Evolutionary conservation across 2,329 filamentous ascomycete species (phyloP), one percentile per base, ranked within the genome.

Genomic region (Pseudonectria foliicola): DNA sequence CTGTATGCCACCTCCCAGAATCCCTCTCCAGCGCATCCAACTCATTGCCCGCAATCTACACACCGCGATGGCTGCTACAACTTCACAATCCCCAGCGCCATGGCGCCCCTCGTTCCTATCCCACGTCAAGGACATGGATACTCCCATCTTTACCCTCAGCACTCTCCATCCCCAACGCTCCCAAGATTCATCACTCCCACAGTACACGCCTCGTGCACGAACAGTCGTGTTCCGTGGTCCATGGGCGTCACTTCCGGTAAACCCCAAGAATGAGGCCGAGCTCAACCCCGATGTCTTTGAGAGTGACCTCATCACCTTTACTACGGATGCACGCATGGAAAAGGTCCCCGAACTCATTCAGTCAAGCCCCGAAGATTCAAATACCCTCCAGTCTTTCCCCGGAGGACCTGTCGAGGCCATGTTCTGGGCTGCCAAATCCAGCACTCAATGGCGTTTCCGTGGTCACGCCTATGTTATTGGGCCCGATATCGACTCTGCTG

Each of bases 151-250:
- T 51, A 60, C 60, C 14, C 64, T 78, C 32, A 64, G 65, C 50
- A 75, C 73, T 3, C 53, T 76, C 12, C 71, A 70, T 41, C 53
- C 57, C 14, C 43, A 52, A 15, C 41, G 54, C 1, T 57, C 29
- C 47, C 62, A 7, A 61, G 62, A 50, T 42, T 69, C 5, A 67
- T 71, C 0, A 56, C 62, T 63, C 42, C 46, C 68, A 2, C 66
- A 70, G 0, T 59, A 57, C 43, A 38, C 53, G 5, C 72, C 79
- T 2, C 75, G 85, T 35, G 82, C 77, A 7, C 77, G 88, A 34
- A 88, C 78, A 52, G 92, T 89, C 61, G 78, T 95, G 52, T 90
- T 79, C 63, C 82, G 90, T 41, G 87, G 88, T 48, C 80, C 94
- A 63, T 95, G 85, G 77, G 80, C 79, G 1, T 71, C 73, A 36